A percentile compares a stretch with the other conserved stretches of the same genome.
Evolutionary conservation across 148 eudicot genomes (phyloP).

Genomic region (Heliamphora exappendiculata): DNA sequence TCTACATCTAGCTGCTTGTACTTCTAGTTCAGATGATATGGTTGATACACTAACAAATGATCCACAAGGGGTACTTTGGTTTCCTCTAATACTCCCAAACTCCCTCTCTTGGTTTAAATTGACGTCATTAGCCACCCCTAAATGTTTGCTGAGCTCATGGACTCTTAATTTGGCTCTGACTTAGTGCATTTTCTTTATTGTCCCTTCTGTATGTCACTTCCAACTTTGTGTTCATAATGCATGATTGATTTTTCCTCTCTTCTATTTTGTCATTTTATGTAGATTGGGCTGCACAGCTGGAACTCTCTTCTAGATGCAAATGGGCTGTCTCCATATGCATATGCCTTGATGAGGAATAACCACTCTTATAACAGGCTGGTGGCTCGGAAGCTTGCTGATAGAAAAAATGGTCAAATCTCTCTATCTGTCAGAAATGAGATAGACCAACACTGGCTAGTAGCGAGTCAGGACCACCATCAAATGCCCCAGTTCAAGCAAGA

Average conservation of each 20-base stretch:
- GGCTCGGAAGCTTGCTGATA: conserved; percentile 40
- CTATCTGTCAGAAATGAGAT: conserved; percentile 28
- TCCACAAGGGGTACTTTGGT: conserved; percentile 52
- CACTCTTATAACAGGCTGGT: conserved; percentile 39
- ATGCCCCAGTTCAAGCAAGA: conserved; percentile 10
- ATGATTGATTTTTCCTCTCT: background rate
- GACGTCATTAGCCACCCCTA: background rate
- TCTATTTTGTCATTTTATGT: conserved; percentile 8
- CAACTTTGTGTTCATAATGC: background rate
- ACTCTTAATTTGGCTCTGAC: background rate
- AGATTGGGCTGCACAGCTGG: conserved; percentile 52
- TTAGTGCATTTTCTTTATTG: background rate
- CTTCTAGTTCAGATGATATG: conserved; percentile 45
- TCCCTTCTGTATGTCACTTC: background rate
- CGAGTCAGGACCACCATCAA: background rate
- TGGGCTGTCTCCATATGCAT: conserved; percentile 43
- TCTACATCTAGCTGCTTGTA: conserved; percentile 76
- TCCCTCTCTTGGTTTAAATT: background rate
- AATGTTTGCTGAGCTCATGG: background rate
- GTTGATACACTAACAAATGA: conserved; percentile 66
- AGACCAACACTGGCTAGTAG: conserved; percentile 8
- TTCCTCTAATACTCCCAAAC: background rate
- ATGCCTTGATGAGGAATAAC: conserved; percentile 44
- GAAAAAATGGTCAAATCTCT: conserved; percentile 29
- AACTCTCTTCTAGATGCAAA: conserved; percentile 37